Percentiles rank a stretch among this genome's conserved stretches.
These are phyloP conservation scores for Aspergillus calidoustus DNA, from an alignment of 2,329 filamentous ascomycete genomes.

Conservation along the genomic window DNA sequence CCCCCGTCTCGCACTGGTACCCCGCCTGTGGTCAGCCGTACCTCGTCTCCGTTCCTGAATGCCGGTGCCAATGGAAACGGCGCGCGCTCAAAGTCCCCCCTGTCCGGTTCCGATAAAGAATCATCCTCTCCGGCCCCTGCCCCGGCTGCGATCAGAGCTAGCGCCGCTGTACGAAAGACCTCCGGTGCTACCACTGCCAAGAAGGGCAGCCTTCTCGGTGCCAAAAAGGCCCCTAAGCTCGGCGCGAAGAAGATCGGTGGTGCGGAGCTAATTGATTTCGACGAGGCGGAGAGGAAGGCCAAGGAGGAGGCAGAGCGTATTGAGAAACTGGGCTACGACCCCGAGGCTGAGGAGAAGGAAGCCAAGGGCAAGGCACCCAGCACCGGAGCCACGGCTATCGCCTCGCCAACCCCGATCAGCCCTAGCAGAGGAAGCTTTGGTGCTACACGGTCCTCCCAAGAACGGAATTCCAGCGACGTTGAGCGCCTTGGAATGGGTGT, in stretches of 20 bases:
- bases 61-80: slow-evolving; percentile 67
- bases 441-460: slow-evolving; percentile 55
- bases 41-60: slow-evolving; percentile 87
- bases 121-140: slow-evolving; percentile 58
- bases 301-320: slow-evolving; percentile 97
- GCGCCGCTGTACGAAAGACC: slow-evolving; percentile 80
- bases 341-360: slow-evolving; percentile 71
- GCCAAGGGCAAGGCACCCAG: slow-evolving; percentile 42
- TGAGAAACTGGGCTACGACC: slow-evolving; percentile 92
- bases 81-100: slow-evolving; percentile 81
- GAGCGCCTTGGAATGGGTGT: slow-evolving; percentile 91
- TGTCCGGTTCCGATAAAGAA: slow-evolving; percentile 61
- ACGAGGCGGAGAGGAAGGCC: slow-evolving; percentile 94
- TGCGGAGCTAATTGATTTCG: slow-evolving; percentile 85
- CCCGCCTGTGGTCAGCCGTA: slow-evolving; percentile 78
- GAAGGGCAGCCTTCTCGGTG: slow-evolving; percentile 83
- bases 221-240: slow-evolving; percentile 81
- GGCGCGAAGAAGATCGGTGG: slow-evolving; percentile 87
- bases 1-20: slow-evolving; percentile 89
- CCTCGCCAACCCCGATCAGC: slow-evolving; percentile 76
- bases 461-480: slow-evolving; percentile 72
- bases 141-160: slow-evolving; percentile 71
- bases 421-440: slow-evolving; percentile 67
- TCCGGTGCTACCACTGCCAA: slow-evolving; percentile 66
- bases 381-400: slow-evolving; percentile 64